Percentiles rank a stretch among this genome's conserved stretches.
Conservation (phyloP, 148 eudicot genomes). For the Tetragonia tetragonoides region DNA sequence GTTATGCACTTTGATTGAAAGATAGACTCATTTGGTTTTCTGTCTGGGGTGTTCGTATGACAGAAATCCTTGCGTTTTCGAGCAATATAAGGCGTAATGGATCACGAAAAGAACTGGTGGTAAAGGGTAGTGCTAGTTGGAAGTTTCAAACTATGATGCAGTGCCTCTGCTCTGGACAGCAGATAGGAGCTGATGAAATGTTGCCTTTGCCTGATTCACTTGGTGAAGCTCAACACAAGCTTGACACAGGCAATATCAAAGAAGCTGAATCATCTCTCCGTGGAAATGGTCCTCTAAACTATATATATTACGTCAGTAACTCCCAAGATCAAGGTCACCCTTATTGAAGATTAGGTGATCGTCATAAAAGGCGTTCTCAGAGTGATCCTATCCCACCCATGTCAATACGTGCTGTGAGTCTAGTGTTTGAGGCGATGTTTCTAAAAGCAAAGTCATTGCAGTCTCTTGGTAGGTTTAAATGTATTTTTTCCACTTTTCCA, state of each 20-base stretch:
- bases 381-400: slow-evolving; percentile 43
- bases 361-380: slow-evolving; percentile 47
- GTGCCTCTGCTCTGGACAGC: slow-evolving; percentile 68
- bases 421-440: slow-evolving; percentile 73
- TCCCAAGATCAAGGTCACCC: slow-evolving; percentile 66
- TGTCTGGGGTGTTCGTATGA: slow-evolving; percentile 21
- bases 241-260: slow-evolving; percentile 68
- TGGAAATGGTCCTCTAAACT: slow-evolving; percentile 75
- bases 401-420: slow-evolving; percentile 70
- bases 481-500: slow-evolving; percentile 29
- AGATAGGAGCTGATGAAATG: slow-evolving; percentile 40
- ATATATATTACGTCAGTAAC: slow-evolving; percentile 59
- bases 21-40: not conserved
- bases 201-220: slow-evolving; percentile 47
- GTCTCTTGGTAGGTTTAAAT: slow-evolving; percentile 73
- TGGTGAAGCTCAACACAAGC: slow-evolving; percentile 43
- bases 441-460: slow-evolving; percentile 84
- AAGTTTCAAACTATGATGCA: slow-evolving; percentile 55
- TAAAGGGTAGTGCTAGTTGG: slow-evolving; percentile 17
- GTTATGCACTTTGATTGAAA: not conserved
- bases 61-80: slow-evolving; percentile 29
- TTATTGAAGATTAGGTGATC: slow-evolving; percentile 48
- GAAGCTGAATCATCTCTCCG: slow-evolving; percentile 96
- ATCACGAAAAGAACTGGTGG: slow-evolving; percentile 18
- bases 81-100: slow-evolving; percentile 39